Conservation (phyloP, 1,139 yeast species). For the Candida neerlandica region DNA sequence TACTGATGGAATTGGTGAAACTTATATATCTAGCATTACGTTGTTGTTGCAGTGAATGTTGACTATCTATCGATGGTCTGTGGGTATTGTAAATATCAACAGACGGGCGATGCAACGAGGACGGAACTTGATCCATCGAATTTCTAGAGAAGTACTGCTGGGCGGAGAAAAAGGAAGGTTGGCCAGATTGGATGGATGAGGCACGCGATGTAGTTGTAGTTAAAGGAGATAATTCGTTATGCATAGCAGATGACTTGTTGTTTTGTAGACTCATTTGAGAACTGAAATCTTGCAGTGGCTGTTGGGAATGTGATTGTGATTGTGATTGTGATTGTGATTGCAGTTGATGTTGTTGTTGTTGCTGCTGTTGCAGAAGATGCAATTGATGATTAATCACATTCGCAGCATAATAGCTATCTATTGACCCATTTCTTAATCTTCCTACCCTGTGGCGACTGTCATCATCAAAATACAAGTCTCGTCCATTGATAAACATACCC, state of each 20-base stretch:
- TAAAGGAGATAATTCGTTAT: slow-evolving; percentile 42
- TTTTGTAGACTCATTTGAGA: slow-evolving; percentile 8
- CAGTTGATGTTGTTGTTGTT: slow-evolving; percentile 7
- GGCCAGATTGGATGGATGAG: slow-evolving; percentile 47
- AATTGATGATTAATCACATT: slow-evolving; percentile 16
- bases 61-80: slow-evolving; percentile 20
- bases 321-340: not conserved
- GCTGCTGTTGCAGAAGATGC: slow-evolving; percentile 12
- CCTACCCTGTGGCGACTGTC: slow-evolving; percentile 15
- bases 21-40: slow-evolving; percentile 32
- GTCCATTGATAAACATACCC: slow-evolving; percentile 12
- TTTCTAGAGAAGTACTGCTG: slow-evolving; percentile 44
- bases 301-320: not conserved
- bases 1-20: slow-evolving; percentile 42
- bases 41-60: slow-evolving; percentile 22
- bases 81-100: slow-evolving; percentile 28
- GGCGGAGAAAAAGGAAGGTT: slow-evolving; percentile 50
- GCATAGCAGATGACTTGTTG: slow-evolving; percentile 10
- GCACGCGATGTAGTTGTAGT: slow-evolving; percentile 51
- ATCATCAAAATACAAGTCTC: slow-evolving; percentile 15
- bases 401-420: slow-evolving; percentile 21
- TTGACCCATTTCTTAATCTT: slow-evolving; percentile 20
- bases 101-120: slow-evolving; percentile 35
- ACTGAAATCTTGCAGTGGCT: slow-evolving; percentile 9
- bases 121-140: slow-evolving; percentile 38